These are phyloP conservation scores for Geotrichum histeridarum DNA, from an alignment of 1,139 yeast species.

Conservation along the genomic window DNA sequence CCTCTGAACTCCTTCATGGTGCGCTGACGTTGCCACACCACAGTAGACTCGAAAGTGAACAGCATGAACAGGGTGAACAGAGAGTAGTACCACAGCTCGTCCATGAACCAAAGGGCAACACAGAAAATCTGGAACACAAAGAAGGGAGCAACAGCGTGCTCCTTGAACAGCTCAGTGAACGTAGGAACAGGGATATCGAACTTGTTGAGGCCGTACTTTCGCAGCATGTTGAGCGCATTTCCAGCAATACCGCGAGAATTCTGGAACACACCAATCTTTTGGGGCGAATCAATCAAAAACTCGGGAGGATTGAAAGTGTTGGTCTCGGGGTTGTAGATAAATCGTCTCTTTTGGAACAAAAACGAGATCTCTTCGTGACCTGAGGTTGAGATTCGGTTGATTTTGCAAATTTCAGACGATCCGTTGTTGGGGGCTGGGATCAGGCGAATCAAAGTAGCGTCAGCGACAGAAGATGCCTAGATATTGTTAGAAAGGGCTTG, in stretches of 20 bases:
- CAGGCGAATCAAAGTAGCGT: slow-evolving; percentile 68
- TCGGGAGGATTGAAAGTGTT: slow-evolving; percentile 72
- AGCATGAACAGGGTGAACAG: slow-evolving; percentile 88
- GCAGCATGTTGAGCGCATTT: slow-evolving; percentile 49
- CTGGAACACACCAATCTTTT: slow-evolving; percentile 54
- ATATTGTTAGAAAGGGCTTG: slow-evolving; percentile 2
- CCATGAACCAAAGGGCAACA: slow-evolving; percentile 93
- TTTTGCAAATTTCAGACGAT: slow-evolving; percentile 68
- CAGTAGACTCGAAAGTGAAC: slow-evolving; percentile 87
- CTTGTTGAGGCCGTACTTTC: slow-evolving; percentile 75
- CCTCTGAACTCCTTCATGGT: slow-evolving; percentile 94
- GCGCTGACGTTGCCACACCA: slow-evolving; percentile 85
- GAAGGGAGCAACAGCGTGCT: slow-evolving; percentile 97
- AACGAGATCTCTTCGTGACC: slow-evolving; percentile 66
- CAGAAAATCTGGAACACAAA: slow-evolving; percentile 95
- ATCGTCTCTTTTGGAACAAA: slow-evolving; percentile 88
- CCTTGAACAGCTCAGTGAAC: slow-evolving; percentile 83
- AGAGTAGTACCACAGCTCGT: slow-evolving; percentile 95
- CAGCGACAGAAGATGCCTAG: slow-evolving; percentile 44
- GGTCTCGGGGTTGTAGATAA: slow-evolving; percentile 56
- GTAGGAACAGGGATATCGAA: slow-evolving; percentile 96
- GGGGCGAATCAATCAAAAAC: slow-evolving; percentile 59
- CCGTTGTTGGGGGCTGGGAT: slow-evolving; percentile 85
- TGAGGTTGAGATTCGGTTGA: slow-evolving; percentile 53
- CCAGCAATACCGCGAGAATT: slow-evolving; percentile 52